These are phyloP conservation scores for Pichia sp. DNA, from an alignment of 1,139 yeast species.

Conservation along the genomic window DNA sequence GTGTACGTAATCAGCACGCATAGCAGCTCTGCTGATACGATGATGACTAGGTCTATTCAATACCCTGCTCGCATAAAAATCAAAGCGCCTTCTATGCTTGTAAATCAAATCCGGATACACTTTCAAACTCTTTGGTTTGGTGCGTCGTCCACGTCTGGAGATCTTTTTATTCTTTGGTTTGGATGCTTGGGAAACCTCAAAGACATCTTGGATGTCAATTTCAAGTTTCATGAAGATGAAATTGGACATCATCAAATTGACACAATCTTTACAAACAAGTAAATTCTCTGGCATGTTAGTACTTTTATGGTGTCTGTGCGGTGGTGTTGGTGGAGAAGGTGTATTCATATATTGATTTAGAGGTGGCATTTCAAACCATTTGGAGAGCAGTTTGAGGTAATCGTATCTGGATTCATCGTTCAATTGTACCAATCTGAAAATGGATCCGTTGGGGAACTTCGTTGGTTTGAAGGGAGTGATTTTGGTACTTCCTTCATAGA, in stretches of 20 bases:
- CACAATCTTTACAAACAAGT: conserved; percentile 25
- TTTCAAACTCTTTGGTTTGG: too few relatives aligned
- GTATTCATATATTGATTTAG: conserved; percentile 26
- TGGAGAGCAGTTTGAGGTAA: conserved; percentile 20
- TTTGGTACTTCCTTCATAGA: background rate
- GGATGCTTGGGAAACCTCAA: conserved; percentile 10
- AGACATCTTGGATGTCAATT: conserved; percentile 19
- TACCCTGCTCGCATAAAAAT: conserved; percentile 3
- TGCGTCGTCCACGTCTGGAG: too few relatives aligned
- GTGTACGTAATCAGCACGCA: background rate
- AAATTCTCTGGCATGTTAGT: conserved; percentile 27
- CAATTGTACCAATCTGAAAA: conserved; percentile 16
- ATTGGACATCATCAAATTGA: conserved; percentile 16
- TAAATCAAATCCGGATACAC: conserved; percentile 9
- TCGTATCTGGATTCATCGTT: conserved; percentile 4
- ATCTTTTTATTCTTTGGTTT: background rate
- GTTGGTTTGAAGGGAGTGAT: conserved; percentile 13
- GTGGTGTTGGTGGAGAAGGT: conserved; percentile 28
- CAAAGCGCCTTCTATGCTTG: conserved; percentile 11
- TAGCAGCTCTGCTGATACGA: too few relatives aligned
- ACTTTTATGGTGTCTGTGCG: conserved; percentile 19
- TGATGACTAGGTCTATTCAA: background rate
- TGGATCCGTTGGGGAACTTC: conserved; percentile 24
- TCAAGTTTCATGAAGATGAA: conserved; percentile 24
- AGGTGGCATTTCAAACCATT: conserved; percentile 30